These are phyloP conservation scores for Lepraria neglecta DNA, from an alignment of 495 filamentous ascomycete genomes.

Conservation along the genomic window DNA sequence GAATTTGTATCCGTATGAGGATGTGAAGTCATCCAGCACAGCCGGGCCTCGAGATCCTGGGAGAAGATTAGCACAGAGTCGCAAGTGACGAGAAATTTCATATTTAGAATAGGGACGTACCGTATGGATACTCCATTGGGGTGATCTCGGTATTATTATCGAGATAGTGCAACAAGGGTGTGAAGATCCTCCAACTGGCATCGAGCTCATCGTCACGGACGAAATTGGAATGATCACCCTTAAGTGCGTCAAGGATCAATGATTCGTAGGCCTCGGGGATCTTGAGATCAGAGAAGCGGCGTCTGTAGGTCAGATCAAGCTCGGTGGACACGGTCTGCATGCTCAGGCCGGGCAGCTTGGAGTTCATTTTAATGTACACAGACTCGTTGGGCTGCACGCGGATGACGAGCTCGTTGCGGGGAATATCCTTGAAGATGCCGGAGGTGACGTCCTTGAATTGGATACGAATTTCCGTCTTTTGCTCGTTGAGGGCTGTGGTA, in stretches of 20 bases:
- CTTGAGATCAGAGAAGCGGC: conserved; percentile 98
- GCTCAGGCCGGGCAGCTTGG: conserved; percentile 93
- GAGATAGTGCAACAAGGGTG: conserved; percentile 92
- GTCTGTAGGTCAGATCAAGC: conserved; percentile 95
- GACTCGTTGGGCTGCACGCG: conserved; percentile 99
- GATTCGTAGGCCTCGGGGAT: conserved; percentile 99
- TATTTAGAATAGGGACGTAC: conserved; percentile 46
- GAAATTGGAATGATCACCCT: conserved; percentile 99
- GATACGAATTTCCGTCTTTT: conserved; percentile 99
- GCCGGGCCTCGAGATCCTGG: conserved; percentile 91
- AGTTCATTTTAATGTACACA: conserved; percentile 99
- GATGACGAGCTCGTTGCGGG: conserved; percentile 98
- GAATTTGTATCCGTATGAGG: conserved; percentile 98
- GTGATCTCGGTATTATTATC: conserved; percentile 99
- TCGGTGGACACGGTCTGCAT: conserved; percentile 99
- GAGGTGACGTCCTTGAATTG: conserved; percentile 99
- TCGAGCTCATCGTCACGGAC: conserved; percentile 98
- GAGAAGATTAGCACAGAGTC: conserved; percentile 7
- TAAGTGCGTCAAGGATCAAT: conserved; percentile 92
- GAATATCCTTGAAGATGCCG: conserved; percentile 99
- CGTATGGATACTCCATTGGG: conserved; percentile 99
- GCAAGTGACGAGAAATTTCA: not conserved
- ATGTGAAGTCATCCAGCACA: conserved; percentile 95
- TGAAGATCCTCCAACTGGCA: conserved; percentile 98
- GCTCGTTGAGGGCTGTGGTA: conserved; percentile 79